phyloP scores from a whole-genome alignment of 108 stramenopile species.

The Skeletonema marinoi region DNA sequence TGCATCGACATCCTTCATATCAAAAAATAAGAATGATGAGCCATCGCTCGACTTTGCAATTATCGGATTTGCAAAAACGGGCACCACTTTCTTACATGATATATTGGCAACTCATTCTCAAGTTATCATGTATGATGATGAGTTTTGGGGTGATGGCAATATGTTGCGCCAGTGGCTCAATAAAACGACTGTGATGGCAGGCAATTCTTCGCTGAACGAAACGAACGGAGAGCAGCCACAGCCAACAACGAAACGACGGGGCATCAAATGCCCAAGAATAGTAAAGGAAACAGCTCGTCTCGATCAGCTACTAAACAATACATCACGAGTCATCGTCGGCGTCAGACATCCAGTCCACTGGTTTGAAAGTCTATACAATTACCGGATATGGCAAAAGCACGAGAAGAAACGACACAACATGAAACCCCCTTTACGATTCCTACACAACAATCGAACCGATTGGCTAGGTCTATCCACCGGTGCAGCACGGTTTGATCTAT shows the following conservation, averaged over 20 bases:
- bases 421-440: background rate
- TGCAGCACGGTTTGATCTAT: constrained; percentile 2
- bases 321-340: constrained; percentile 47
- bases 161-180: background rate
- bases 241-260: constrained; percentile 3
- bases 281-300: constrained; percentile 14
- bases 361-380: constrained; percentile 53
- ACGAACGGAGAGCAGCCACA: too few relatives aligned
- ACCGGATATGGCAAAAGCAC: constrained; percentile 10
- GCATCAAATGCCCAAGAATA: constrained; percentile 36
- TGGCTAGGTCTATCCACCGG: constrained; percentile 1
- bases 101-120: constrained; percentile 14
- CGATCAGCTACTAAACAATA: constrained; percentile 22
- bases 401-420: background rate
- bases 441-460: background rate
- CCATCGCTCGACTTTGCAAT: constrained; percentile 1
- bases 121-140: constrained; percentile 6
- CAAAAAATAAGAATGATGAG: background rate
- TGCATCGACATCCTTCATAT: background rate
- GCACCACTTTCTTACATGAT: constrained; percentile 15
- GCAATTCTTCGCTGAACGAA: too few relatives aligned
- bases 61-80: constrained; percentile 5
- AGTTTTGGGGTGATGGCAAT: background rate
- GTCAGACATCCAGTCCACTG: constrained; percentile 51
- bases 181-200: background rate